Evolutionary conservation across 805 yeast species (phyloP).

Genomic region (Candida krabiensis): DNA sequence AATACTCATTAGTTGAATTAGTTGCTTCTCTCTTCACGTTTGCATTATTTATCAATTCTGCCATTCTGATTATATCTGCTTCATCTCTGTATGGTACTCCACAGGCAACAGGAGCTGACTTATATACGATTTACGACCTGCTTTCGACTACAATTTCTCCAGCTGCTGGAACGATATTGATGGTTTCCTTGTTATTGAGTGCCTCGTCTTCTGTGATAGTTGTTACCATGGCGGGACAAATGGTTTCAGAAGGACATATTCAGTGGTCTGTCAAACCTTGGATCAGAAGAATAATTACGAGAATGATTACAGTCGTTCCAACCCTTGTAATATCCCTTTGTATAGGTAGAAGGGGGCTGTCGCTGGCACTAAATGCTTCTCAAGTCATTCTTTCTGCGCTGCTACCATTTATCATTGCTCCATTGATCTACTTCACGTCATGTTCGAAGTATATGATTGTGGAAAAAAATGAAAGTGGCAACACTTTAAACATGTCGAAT

Average conservation of each 20-base stretch:
- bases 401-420: conserved; percentile 78
- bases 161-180: conserved; percentile 76
- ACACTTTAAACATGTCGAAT: conserved; percentile 52
- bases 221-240: conserved; percentile 88
- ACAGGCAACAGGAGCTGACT: conserved; percentile 67
- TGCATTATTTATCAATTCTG: conserved; percentile 80
- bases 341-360: conserved; percentile 67
- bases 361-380: conserved; percentile 71
- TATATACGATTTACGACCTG: conserved; percentile 67
- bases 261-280: conserved; percentile 79
- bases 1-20: conserved; percentile 67
- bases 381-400: conserved; percentile 78
- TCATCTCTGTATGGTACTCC: conserved; percentile 66
- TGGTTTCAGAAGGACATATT: conserved; percentile 83
- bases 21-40: conserved; percentile 66
- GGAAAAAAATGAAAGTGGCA: conserved; percentile 31
- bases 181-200: conserved; percentile 73
- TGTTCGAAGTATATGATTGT: conserved; percentile 62
- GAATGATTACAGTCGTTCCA: conserved; percentile 73
- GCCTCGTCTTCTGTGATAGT: conserved; percentile 88
- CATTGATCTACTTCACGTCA: conserved; percentile 76
- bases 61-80: conserved; percentile 77
- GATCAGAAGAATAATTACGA: conserved; percentile 72
- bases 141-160: conserved; percentile 59
- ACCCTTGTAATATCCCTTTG: conserved; percentile 64